A percentile compares a stretch with the other conserved stretches of the same genome.
Conservation (phyloP, 148 eudicot genomes). For the Silene uniflora region DNA sequence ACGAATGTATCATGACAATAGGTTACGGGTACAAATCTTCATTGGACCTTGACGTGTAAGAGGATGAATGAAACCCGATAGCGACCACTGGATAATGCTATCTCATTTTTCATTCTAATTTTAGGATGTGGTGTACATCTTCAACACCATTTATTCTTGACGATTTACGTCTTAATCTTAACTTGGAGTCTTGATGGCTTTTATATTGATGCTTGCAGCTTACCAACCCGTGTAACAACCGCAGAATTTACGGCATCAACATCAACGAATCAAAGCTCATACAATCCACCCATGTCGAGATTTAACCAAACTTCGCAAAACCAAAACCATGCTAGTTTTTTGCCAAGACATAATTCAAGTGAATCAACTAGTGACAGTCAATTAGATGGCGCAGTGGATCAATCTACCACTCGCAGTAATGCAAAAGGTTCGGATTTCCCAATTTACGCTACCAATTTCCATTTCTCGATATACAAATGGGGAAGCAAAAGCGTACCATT, state of each 20-base stretch:
- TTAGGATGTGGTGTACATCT: too few relatives aligned
- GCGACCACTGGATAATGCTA: too few relatives aligned
- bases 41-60: too few relatives aligned
- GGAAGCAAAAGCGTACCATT: conserved; percentile 59
- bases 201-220: conserved; percentile 30
- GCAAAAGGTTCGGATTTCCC: conserved; percentile 28
- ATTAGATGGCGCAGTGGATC: conserved; percentile 26
- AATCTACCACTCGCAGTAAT: conserved; percentile 17
- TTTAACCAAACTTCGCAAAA: conserved; percentile 34
- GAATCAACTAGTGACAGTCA: conserved; percentile 16
- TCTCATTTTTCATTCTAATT: too few relatives aligned
- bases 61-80: too few relatives aligned
- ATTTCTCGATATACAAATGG: conserved; percentile 93
- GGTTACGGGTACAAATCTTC: too few relatives aligned
- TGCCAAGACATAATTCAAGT: conserved; percentile 37
- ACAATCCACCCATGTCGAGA: conserved; percentile 41
- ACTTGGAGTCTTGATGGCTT: background rate
- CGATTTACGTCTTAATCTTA: background rate
- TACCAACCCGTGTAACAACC: conserved; percentile 51
- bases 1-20: too few relatives aligned
- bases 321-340: conserved; percentile 33
- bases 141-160: background rate
- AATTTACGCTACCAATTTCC: conserved; percentile 43
- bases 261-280: conserved; percentile 34
- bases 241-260: conserved; percentile 39